These are phyloP conservation scores for Anisodus acutangulus DNA, from an alignment of 257 asterid genomes.

Conservation along the genomic window DNA sequence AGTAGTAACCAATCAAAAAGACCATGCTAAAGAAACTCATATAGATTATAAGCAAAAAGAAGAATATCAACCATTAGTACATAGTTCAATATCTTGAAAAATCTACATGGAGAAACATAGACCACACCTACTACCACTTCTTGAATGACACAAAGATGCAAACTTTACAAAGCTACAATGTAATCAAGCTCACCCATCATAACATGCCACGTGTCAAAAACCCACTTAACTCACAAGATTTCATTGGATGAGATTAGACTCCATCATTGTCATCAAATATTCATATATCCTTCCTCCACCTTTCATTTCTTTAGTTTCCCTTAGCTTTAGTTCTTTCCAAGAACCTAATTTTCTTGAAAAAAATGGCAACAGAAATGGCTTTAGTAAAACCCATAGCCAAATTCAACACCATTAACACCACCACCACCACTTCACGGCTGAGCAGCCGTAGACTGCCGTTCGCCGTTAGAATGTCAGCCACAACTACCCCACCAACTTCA, in stretches of 20 bases:
- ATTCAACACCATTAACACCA: conserved; percentile 44
- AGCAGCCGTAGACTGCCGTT: conserved; percentile 32
- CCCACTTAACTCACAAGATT: conserved; percentile 49
- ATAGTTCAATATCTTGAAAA: neutral
- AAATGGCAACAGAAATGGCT: conserved; percentile 79
- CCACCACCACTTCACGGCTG: conserved; percentile 39
- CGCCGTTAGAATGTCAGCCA: conserved; percentile 64
- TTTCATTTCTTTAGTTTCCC: conserved; percentile 27
- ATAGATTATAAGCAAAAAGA: neutral
- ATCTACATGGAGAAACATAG: conserved; percentile 33
- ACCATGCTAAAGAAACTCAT: neutral
- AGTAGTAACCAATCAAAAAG: conserved; percentile 11
- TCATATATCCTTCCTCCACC: conserved; percentile 31
- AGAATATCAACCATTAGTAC: neutral
- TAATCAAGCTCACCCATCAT: conserved; percentile 50
- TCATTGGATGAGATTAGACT: conserved; percentile 69
- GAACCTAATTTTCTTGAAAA: neutral
- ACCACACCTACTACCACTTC: conserved; percentile 38
- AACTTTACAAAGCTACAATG: conserved; percentile 32
- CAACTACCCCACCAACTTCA: conserved; percentile 46
- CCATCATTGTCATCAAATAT: conserved; percentile 36
- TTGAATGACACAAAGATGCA: neutral
- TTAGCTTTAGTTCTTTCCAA: neutral
- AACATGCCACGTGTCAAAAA: conserved; percentile 60
- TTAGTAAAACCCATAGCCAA: conserved; percentile 68